Conservation (phyloP, 768 basidiomycete species). For the Boletales sp. region DNA sequence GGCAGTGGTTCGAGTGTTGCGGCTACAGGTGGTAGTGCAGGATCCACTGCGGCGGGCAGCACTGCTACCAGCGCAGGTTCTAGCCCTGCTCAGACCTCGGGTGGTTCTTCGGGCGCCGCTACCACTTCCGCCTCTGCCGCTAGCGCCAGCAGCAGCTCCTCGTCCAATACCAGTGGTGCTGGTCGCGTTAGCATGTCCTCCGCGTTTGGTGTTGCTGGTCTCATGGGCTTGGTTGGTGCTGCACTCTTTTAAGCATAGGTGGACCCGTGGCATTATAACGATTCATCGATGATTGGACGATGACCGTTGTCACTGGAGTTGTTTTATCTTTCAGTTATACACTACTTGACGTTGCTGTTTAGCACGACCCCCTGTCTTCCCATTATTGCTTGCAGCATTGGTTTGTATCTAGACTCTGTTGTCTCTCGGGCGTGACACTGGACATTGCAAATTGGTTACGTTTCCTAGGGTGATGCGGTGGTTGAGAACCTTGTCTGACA, state of each 20-base stretch:
- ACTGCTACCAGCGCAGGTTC: neutral
- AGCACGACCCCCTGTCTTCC: conserved; percentile 2
- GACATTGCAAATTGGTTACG: too few species aligned
- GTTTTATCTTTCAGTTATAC: conserved; percentile 16
- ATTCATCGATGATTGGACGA: conserved; percentile 12
- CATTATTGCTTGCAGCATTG: conserved; percentile 7
- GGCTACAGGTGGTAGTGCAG: conserved; percentile 3
- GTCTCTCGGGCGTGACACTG: conserved; percentile 9
- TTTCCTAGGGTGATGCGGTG: too few species aligned
- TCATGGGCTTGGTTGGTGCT: conserved; percentile 51
- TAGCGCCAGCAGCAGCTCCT: conserved; percentile 11
- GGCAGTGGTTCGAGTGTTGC: conserved; percentile 1
- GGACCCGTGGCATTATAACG: conserved; percentile 1
- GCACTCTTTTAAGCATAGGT: conserved; percentile 38
- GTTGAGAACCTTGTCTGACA: too few species aligned
- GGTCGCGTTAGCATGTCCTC: conserved; percentile 27
- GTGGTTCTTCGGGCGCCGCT: conserved; percentile 3
- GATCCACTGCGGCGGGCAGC: neutral
- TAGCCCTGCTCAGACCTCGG: neutral
- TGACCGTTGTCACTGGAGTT: conserved; percentile 5
- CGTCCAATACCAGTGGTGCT: conserved; percentile 31
- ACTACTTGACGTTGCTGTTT: conserved; percentile 12
- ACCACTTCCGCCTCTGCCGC: conserved; percentile 20
- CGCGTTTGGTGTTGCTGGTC: conserved; percentile 42
- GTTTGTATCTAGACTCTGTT: conserved; percentile 16